Percentiles rank a stretch among this genome's conserved stretches.
phyloP scores from a whole-genome alignment of 73 alveolate genomes.

The Paramecium octaurelia region DNA sequence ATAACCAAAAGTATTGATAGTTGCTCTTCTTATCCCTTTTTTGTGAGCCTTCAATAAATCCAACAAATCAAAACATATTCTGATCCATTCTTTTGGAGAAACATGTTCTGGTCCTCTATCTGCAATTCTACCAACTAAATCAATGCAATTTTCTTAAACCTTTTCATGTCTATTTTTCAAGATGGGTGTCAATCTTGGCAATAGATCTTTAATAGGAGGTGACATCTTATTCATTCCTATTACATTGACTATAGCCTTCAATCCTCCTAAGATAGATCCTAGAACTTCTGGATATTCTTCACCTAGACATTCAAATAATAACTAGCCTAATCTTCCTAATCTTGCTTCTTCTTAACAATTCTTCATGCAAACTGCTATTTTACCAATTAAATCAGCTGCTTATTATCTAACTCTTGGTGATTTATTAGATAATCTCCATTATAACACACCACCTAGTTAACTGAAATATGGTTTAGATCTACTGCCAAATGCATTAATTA shows the following conservation, averaged over 20 bases:
- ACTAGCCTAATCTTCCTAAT: conserved; percentile 93
- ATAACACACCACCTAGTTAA: conserved; percentile 95
- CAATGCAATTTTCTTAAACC: conserved; percentile 98
- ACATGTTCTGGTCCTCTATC: conserved; percentile 99
- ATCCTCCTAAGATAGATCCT: conserved; percentile 98
- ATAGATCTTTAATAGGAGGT: conserved; percentile 99
- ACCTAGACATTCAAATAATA: conserved; percentile 97
- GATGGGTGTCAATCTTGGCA: conserved; percentile 99
- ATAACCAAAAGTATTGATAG: conserved; percentile 99
- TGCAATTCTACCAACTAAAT: conserved; percentile 98
- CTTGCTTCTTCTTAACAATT: conserved; percentile 98
- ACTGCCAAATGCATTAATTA: conserved; percentile 97
- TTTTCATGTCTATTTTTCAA: conserved; percentile 99
- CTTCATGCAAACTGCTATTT: conserved; percentile 97
- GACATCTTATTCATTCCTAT: conserved; percentile 99
- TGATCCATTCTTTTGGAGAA: conserved; percentile 99
- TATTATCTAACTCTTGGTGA: conserved; percentile 98
- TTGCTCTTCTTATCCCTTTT: conserved; percentile 98
- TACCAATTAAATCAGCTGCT: conserved; percentile 99
- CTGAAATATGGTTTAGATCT: conserved; percentile 97
- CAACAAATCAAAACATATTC: conserved; percentile 99
- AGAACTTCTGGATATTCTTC: conserved; percentile 99
- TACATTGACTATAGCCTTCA: conserved; percentile 98
- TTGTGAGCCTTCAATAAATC: conserved; percentile 98
- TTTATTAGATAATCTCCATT: conserved; percentile 99